Base-by-base conservation (phyloP, 768 basidiomycete genomes). In the Xerocomus potaroensis region DNA sequence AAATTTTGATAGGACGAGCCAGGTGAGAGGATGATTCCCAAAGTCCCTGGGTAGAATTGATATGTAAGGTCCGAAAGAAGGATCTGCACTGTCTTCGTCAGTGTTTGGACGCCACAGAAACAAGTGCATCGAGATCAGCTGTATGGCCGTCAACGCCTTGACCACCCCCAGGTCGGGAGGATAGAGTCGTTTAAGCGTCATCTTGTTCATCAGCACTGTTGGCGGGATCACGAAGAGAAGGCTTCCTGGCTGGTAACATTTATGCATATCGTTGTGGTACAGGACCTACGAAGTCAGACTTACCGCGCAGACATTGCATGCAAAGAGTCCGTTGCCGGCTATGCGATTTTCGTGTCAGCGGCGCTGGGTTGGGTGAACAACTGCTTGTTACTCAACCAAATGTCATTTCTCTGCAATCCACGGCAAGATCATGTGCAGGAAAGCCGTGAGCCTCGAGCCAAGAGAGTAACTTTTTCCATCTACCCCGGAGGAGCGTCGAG, bases 91-190 rank as follows among this genome's bases (percentile, higher is more conserved):
- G 15, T 69, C 68, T 3, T 58, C 63, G 7, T 61, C 58, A n/a
- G 47, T 56, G 27, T 49, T 44, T 2, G 84, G 85, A 34, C 76
- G 76, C 66, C 87, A 75, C 2, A 93, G 69, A 32, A 80, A 73
- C 9, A 96, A 72, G 70, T 96, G 91, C 49, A 97, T 67, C 6
- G 90, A 80, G 26, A 96, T 77, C 14, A 89, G 64, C 58, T 96
- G 93, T 4, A 74, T 75, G 9, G 88, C 86, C 19, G 76, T 80
- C 50, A 85, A 61, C 14, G 59, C 55, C 7, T 56, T 54, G 42
- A 45, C 44, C 6, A 42, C 47, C 16, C 36, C 48, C 30, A 49
- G 23, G 36, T 58, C 36, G 1, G 61, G 37, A 27, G 83, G 77
- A 65, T 91, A 87, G 33, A 79, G 68, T 3, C 74, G 68, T 19